Base-by-base conservation (phyloP, 2,329 filamentous ascomycete species). In the Fusarium virguliforme region DNA sequence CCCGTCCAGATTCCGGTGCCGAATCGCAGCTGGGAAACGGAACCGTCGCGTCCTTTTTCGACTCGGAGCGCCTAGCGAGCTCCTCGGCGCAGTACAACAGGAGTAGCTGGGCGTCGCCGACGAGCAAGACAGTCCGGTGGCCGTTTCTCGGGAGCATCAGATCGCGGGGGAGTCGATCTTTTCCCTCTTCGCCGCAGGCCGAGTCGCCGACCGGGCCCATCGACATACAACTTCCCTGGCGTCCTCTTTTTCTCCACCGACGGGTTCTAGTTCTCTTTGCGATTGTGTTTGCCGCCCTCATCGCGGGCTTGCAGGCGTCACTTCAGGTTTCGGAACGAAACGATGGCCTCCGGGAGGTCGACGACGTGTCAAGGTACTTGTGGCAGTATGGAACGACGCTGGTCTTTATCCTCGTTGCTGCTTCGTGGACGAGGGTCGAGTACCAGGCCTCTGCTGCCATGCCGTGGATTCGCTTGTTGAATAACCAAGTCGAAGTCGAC, bases 341-440 rank as follows among this genome's bases (percentile, higher is more conserved):
- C 41, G 71, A 71, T 10, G 80, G 80, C 1, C 65, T 81, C 12
- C 74, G 74, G 6, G 67, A 73, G 8, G 76, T 71, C 0, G 68
- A 73, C 32, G 59, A 72, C 22, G 68, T 66, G 15, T 69, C 76
- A 8, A 77, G 80, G 32, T 82, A 82, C 35, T 56, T 82, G 28
- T 83, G 81, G 78, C 78, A 81, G 55, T 81, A 81, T 57, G 77
- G 76, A 12, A 78, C 79, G 3, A 78, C 79, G 0, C 74, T 79
- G 9, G 61, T 83, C 12, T 72, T 83, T 50, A 76, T 76, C 4
- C 56, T 81, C 0, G 66, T 81, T 15, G 78, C 79, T 5, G 77
- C 75, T 12, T 37, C 78, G 8, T 83, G 82, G 81, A 70, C 68
- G 9, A 76, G 81, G 15, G 80, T 81, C 9, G 82, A 83, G 53